phyloP scores from a whole-genome alignment of 371 early-diverging fungal genomes.

The Saksenaea oblongispora region DNA sequence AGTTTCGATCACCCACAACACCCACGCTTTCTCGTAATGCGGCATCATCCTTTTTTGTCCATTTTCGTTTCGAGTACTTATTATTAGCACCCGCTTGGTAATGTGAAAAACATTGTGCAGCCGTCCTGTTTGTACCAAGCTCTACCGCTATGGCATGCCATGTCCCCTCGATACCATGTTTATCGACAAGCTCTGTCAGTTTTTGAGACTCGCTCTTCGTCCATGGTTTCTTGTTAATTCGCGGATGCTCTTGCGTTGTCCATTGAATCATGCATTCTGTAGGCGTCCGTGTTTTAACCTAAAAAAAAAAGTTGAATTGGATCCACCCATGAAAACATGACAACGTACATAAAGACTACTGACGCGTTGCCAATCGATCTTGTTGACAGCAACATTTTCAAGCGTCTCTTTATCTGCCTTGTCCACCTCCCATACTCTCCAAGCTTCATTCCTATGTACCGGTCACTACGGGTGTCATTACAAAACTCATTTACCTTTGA shows the following conservation, averaged over 20 bases:
- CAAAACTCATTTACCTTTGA: constrained; percentile 18
- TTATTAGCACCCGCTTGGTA: constrained; percentile 57
- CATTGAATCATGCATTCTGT: constrained; percentile 81
- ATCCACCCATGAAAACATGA: neutral
- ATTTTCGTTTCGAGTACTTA: constrained; percentile 28
- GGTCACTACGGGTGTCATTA: neutral
- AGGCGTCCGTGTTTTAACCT: constrained; percentile 63
- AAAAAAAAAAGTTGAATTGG: neutral
- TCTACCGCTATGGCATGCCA: constrained; percentile 68
- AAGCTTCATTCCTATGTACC: constrained; percentile 24
- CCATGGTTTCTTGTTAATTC: constrained; percentile 77
- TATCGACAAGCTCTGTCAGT: constrained; percentile 48
- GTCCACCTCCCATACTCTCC: constrained; percentile 48
- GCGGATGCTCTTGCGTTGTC: constrained; percentile 84
- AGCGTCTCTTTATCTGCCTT: constrained; percentile 45
- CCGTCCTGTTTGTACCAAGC: constrained; percentile 70
- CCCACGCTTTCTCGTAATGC: constrained; percentile 58
- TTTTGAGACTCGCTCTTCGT: constrained; percentile 52
- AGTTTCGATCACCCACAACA: constrained; percentile 64
- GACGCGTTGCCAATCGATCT: constrained; percentile 73
- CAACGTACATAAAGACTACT: constrained; percentile 56
- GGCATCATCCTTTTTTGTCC: constrained; percentile 68
- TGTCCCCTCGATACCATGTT: constrained; percentile 45
- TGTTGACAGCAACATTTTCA: constrained; percentile 58
- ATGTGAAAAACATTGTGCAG: constrained; percentile 78